These are phyloP conservation scores for Fusarium sp. DNA, from an alignment of 2,329 filamentous ascomycete genomes.

Conservation along the genomic window DNA sequence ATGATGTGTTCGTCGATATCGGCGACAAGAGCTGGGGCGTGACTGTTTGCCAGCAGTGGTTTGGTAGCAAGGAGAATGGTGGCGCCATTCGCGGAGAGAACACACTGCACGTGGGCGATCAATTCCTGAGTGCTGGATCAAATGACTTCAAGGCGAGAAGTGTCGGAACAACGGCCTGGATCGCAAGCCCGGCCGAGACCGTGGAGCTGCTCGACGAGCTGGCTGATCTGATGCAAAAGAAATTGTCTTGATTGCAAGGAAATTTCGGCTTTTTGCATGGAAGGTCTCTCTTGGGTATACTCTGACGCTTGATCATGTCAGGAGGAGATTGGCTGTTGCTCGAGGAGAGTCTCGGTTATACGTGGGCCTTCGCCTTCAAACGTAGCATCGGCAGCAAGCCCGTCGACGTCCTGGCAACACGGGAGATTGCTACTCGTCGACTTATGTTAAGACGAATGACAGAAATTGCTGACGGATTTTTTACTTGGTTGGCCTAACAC, in stretches of 20 bases:
- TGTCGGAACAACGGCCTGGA: conserved; percentile 96
- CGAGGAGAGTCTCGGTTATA: neutral
- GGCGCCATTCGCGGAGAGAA: conserved; percentile 73
- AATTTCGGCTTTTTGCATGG: neutral
- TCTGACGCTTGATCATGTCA: neutral
- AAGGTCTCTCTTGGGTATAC: neutral
- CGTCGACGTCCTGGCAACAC: neutral
- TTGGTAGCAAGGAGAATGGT: conserved; percentile 63
- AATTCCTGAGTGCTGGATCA: conserved; percentile 92
- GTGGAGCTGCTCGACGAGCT: conserved; percentile 90
- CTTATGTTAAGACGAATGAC: neutral
- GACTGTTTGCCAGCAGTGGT: conserved; percentile 89
- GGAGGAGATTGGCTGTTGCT: neutral
- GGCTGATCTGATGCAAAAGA: conserved; percentile 61
- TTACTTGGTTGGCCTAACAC: no score
- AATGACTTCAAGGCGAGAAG: conserved; percentile 97
- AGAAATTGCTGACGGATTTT: neutral
- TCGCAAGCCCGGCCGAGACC: conserved; percentile 91
- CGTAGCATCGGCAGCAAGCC: neutral
- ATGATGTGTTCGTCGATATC: conserved; percentile 98
- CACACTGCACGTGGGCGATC: conserved; percentile 94
- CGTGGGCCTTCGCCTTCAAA: neutral
- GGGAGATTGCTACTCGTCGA: neutral
- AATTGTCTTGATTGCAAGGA: conserved; percentile 37
- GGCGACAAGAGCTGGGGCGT: conserved; percentile 98